A percentile compares a stretch with the other conserved stretches of the same genome.
These are phyloP conservation scores for Biancaea sappan DNA, from an alignment of 306 rosid genomes.

Conservation along the genomic window DNA sequence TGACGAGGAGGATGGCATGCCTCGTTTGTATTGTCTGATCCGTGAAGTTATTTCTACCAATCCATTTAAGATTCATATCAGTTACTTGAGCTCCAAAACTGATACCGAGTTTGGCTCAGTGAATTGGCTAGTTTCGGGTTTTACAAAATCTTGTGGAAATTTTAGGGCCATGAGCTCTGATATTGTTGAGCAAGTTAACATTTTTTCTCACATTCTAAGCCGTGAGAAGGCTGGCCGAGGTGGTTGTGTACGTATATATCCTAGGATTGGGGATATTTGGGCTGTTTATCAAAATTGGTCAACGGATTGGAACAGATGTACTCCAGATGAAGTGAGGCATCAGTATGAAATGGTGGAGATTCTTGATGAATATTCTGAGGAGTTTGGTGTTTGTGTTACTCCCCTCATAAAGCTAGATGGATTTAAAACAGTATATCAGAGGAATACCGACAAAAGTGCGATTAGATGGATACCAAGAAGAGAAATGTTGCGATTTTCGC, in stretches of 20 bases:
- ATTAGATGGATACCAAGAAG: conserved; percentile 53
- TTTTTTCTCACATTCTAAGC: conserved; percentile 63
- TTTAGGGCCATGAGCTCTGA: conserved; percentile 64
- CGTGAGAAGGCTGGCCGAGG: conserved; percentile 70
- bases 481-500: background rate
- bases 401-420: conserved; percentile 66
- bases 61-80: conserved; percentile 65
- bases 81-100: conserved; percentile 63
- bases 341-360: conserved; percentile 76
- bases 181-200: conserved; percentile 59
- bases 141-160: conserved; percentile 76
- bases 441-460: conserved; percentile 46
- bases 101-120: conserved; percentile 62
- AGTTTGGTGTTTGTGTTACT: conserved; percentile 57
- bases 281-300: conserved; percentile 74
- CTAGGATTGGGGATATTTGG: conserved; percentile 62
- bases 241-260: conserved; percentile 63
- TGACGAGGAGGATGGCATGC: conserved; percentile 82
- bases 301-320: conserved; percentile 57
- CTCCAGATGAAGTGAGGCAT: conserved; percentile 65
- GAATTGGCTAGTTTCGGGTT: conserved; percentile 65
- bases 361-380: conserved; percentile 63
- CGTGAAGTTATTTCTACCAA: conserved; percentile 64
- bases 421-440: conserved; percentile 61
- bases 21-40: conserved; percentile 70